Conservation (phyloP, 2,329 filamentous ascomycete species). For the Phyllosticta citrichinensis region DNA sequence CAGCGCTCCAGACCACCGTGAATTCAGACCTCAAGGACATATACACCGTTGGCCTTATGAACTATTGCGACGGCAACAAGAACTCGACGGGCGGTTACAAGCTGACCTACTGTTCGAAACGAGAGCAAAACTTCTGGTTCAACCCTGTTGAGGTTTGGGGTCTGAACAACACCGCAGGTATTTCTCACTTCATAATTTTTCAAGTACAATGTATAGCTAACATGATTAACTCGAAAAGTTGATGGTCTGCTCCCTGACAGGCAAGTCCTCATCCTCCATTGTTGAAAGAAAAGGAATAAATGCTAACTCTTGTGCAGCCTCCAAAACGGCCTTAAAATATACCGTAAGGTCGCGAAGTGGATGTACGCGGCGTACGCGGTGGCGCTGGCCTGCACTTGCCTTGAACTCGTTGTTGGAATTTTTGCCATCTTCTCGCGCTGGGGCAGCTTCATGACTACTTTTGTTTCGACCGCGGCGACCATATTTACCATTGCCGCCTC, state of each 20-base stretch:
- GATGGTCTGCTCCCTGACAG: slow-evolving; percentile 48
- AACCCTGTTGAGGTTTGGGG: slow-evolving; percentile 57
- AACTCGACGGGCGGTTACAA: slow-evolving; percentile 38
- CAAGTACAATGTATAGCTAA: too few relatives aligned
- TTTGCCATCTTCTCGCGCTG: slow-evolving; percentile 74
- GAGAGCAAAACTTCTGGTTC: slow-evolving; percentile 71
- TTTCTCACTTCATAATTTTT: too few relatives aligned
- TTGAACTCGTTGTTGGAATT: slow-evolving; percentile 68
- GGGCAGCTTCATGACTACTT: slow-evolving; percentile 71
- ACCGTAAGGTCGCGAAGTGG: slow-evolving; percentile 67
- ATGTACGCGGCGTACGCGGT: slow-evolving; percentile 74
- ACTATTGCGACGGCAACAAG: slow-evolving; percentile 62
- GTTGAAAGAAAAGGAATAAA: too few relatives aligned
- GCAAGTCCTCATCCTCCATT: too few relatives aligned
- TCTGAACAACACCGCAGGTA: slow-evolving; percentile 44
- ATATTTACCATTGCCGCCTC: slow-evolving; percentile 56
- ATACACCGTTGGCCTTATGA: slow-evolving; percentile 79
- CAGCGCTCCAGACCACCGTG: slow-evolving; percentile 29
- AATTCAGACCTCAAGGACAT: slow-evolving; percentile 52
- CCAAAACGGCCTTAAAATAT: slow-evolving; percentile 57
- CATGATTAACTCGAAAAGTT: too few relatives aligned
- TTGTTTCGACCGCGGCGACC: slow-evolving; percentile 47
- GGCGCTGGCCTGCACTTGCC: slow-evolving; percentile 57
- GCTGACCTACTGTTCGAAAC: slow-evolving; percentile 55
- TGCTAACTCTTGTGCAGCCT: slow-evolving; percentile 35